Conservation (phyloP, 2,329 filamentous ascomycete genomes). For the Cytospora chrysosperma region DNA sequence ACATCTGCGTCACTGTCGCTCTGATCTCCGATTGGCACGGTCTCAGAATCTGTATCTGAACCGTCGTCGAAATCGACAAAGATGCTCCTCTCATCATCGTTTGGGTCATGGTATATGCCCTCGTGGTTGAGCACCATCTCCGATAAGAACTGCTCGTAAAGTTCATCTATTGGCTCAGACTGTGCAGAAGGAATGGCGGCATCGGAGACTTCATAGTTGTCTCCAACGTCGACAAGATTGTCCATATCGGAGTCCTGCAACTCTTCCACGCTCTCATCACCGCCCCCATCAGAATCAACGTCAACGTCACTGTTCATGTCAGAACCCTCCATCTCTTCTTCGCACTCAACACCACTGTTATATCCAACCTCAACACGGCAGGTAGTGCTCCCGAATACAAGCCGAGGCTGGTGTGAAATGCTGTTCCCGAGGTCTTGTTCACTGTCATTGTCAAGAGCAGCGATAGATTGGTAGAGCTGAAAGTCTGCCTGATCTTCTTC, state of each 20-base stretch:
- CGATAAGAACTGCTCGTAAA: neutral
- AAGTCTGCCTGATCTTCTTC: neutral
- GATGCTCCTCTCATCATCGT: neutral
- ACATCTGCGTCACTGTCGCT: neutral
- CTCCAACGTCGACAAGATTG: neutral
- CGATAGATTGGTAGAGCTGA: neutral
- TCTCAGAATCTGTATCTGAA: neutral
- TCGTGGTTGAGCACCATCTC: too few species aligned
- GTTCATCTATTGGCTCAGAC: neutral
- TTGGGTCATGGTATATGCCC: neutral
- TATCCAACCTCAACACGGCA: too few species aligned
- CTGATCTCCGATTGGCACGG: neutral
- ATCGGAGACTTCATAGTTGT: neutral
- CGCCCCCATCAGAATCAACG: too few species aligned
- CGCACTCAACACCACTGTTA: neutral
- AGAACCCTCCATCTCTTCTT: neutral
- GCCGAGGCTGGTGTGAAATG: neutral
- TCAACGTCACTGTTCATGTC: neutral
- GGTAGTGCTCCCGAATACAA: too few species aligned
- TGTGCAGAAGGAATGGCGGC: neutral
- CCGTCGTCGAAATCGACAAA: neutral
- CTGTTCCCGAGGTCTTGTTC: too few species aligned
- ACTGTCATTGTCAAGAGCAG: too few species aligned
- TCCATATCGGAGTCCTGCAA: neutral
- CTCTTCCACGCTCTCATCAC: too few species aligned